Conservation (phyloP, 805 yeast species). For the Metschnikowia noctiluminum region DNA sequence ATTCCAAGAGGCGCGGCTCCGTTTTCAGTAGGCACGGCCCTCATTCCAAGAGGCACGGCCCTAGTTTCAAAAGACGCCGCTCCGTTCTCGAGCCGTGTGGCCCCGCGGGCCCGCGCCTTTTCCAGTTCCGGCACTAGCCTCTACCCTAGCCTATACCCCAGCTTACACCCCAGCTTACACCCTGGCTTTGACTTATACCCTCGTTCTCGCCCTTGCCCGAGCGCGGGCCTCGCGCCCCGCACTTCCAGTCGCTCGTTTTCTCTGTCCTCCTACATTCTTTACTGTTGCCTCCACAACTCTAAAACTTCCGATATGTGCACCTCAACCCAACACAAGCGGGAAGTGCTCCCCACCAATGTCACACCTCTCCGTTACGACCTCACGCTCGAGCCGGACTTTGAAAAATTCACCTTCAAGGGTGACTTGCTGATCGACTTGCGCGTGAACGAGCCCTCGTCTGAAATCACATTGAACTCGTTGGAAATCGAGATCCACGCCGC, state of each 20-base stretch:
- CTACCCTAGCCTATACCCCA: no score
- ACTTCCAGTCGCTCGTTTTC: not conserved
- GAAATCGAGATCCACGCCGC: slow-evolving; percentile 63
- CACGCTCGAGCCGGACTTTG: slow-evolving; percentile 44
- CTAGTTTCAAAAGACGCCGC: no score
- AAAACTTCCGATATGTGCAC: slow-evolving; percentile 8
- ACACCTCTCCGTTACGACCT: slow-evolving; percentile 41
- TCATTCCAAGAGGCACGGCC: not conserved
- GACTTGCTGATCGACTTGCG: slow-evolving; percentile 50
- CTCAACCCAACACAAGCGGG: slow-evolving; percentile 23
- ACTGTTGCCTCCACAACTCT: slow-evolving; percentile 7
- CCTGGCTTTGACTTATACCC: no score
- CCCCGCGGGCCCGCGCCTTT: not conserved
- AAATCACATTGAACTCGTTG: slow-evolving; percentile 54
- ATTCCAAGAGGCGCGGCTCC: no score
- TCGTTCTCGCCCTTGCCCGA: no score
- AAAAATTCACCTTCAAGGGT: slow-evolving; percentile 58
- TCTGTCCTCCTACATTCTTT: not conserved
- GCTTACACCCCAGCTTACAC: no score
- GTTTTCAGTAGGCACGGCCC: not conserved
- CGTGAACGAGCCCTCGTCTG: slow-evolving; percentile 46
- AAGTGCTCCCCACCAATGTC: slow-evolving; percentile 42
- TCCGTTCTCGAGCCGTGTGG: not conserved
- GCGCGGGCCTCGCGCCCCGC: not conserved
- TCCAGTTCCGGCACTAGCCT: no score